Base-by-base conservation (phyloP, 2,329 filamentous ascomycete species). In the Falciphora oryzae region DNA sequence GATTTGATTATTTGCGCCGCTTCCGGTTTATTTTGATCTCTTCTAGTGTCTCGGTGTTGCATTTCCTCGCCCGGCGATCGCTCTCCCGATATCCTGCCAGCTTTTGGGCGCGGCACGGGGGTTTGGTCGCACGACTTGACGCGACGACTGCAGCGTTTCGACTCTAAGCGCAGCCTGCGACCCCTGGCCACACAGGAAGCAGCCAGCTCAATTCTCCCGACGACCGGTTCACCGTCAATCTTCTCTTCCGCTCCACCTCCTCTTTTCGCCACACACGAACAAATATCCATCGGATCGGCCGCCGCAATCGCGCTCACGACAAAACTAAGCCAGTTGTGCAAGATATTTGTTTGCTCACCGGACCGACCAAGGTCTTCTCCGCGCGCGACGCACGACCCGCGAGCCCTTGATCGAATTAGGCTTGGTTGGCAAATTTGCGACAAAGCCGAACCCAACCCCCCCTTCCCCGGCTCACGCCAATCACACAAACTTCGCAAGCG, bases 401-500 rank as follows among this genome's bases (percentile, higher is more conserved):
- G 44, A n/a, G 44, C 22, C 44, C 44, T n/a, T n/a, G 44, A n/a
- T n/a, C 18, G 44, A 53, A 53, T 53, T 53, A n/a, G 22, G 44
- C 22, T n/a, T 53, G 44, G 44, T 53, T 53, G 22, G 44, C 57
- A 22, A 58, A 13, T 58, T 58, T 58, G 25, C 57, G 57, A 58
- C 57, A 29, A 16, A 27, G 57, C 25, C 25, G 25, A 58, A 28
- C 25, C 28, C 11, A 28, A 22, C 57, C 28, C 57, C 25, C 22
- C 57, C n/a, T 18, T n/a, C 6, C 57, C 25, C 57, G 25, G 5
- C 57, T 28, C 25, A n/a, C 44, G 22, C 44, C 18, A 22, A 53
- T 53, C 22, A 53, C 22, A 22, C 44, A 8, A 53, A 53, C 18
- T 6, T 53, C 44, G 29, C 56, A 35, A 58, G 53, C 31, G 53